Base-by-base conservation (phyloP, 345 rosid species). In the Citrus sp. region DNA sequence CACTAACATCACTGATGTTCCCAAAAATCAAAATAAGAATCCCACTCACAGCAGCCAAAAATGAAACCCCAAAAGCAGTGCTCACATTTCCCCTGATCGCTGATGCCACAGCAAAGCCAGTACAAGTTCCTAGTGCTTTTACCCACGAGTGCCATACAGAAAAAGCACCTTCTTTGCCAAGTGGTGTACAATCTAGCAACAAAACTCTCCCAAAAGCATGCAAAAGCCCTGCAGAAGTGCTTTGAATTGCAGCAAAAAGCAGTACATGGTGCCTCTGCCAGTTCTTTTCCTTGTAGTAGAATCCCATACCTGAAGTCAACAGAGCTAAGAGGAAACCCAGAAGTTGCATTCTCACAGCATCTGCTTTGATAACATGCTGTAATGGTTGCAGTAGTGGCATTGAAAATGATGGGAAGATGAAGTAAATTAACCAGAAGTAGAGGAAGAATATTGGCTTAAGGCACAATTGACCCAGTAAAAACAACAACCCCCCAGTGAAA, bases 121-220 rank as follows among this genome's bases (percentile, higher is more conserved):
- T 74, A 68, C 92, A 87, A 18, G 88, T 74, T 5, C 94, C 94
- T 12, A 80, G 32, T 24, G 75, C 79, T 69, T 78, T 86, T 16
- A 76, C 74, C 91, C 90, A 88, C 0, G 90, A 82, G n/a, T 75
- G 80, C 92, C 91, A 89, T 7, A 79, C 62, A 1, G 90, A 82
- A 69, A 91, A 91, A 8, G 82, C 88, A 1, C 91, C 92, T 82
- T 91, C 90, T 75, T 81, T 85, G 4, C 88, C 92, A 4, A 70
- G 56, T 0, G 94, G 91, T 1, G 89, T 78, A 66, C 87, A 87
- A 78, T 91, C 92, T 46, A 87, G 34, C 69, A 87, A 4, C 77
- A 91, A 46, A 16, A 89, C 83, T 73, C 88, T 76, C 12, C 90
- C 91, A 21, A 78, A 91, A 4, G 90, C 85, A 78, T 89, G 85